phyloP scores from a whole-genome alignment of 495 filamentous ascomycete genomes.

The Penicillium robsamsonii region DNA sequence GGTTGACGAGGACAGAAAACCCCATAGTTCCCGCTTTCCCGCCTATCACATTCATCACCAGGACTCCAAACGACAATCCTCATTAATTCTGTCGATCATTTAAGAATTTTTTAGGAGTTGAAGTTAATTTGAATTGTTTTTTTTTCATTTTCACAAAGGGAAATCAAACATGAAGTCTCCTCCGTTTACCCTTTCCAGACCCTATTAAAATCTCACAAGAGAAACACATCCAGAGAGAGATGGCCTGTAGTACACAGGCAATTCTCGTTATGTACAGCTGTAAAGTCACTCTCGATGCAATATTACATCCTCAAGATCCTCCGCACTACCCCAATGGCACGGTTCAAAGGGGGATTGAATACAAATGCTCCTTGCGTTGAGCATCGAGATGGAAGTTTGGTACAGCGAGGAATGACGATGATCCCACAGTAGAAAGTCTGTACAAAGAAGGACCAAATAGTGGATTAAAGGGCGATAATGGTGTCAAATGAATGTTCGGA shows the following conservation, averaged over 20 bases:
- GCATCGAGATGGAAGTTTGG: conserved; percentile 31
- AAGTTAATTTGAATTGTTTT: conserved; percentile 7
- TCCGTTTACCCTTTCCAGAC: conserved; percentile 22
- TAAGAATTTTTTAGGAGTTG: neutral
- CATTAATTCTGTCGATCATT: conserved; percentile 30
- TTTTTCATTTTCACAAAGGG: conserved; percentile 29
- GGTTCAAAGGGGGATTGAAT: conserved; percentile 14
- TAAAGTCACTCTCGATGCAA: conserved; percentile 27
- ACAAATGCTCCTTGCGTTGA: conserved; percentile 19
- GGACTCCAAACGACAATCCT: conserved; percentile 24
- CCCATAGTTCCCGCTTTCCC: conserved; percentile 7
- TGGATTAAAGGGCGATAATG: conserved; percentile 42
- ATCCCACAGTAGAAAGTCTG: conserved; percentile 18
- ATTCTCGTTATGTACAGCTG: conserved; percentile 42
- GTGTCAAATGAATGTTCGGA: conserved; percentile 23
- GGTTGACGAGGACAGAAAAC: conserved; percentile 12
- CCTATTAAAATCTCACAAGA: conserved; percentile 28
- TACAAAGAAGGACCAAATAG: conserved; percentile 35
- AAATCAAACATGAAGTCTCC: conserved; percentile 33
- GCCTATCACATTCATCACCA: conserved; percentile 27
- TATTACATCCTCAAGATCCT: conserved; percentile 11
- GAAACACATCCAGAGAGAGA: conserved; percentile 20
- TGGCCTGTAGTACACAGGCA: conserved; percentile 14
- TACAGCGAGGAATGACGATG: conserved; percentile 27
- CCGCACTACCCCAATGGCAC: conserved; percentile 15